Base-by-base conservation (phyloP, 176 grass and related monocot genomes). In the Secale cereale region DNA sequence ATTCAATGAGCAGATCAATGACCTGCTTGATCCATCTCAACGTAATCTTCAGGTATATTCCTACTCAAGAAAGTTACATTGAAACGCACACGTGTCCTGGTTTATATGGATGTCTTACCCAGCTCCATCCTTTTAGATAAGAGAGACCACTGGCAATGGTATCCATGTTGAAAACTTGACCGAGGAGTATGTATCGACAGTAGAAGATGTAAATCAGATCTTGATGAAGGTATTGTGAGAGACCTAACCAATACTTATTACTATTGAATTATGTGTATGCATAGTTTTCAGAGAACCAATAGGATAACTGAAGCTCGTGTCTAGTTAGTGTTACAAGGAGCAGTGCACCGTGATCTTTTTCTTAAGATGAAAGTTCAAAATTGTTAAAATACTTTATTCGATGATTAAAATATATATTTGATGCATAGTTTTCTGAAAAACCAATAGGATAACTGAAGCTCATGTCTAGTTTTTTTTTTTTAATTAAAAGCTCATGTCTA, bases 11-110 rank as follows among this genome's bases (percentile, higher is more conserved):
- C 97, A 91, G 64, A 92, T 99, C 45, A 99, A 96, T 85, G 97
- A 96, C 85, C 82, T 99, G 9, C 80, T 96, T n/a, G 93, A 96
- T 75, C 90, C 97, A 78, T 96, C 97, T 89, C 97, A 96, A 56
- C 91, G 91, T 75, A 81, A 96, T 26, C 93, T 99, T 82, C 91
- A 99, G 90, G 97, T 96, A 92, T 43, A 36, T 46, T 74, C 43
- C 65, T 88, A n/a, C 12, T 23, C 57, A 77, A 78, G 66, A 45
- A 80, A 59, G 23, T 50, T 63, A 26, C 35, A 64, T 32, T 72
- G 39, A 66, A 71, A 15, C 54, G 15, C 71, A 66, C 10, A 56
- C 41, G 41, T 74, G 20, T 37, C 7, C 73, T 83, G 27, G 27
- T 54, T 52, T 77, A 63, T 86, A 10, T 4, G 39, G 31, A 76